phyloP scores from a whole-genome alignment of 441 rosid genomes.

The Gossypium lobatum region DNA sequence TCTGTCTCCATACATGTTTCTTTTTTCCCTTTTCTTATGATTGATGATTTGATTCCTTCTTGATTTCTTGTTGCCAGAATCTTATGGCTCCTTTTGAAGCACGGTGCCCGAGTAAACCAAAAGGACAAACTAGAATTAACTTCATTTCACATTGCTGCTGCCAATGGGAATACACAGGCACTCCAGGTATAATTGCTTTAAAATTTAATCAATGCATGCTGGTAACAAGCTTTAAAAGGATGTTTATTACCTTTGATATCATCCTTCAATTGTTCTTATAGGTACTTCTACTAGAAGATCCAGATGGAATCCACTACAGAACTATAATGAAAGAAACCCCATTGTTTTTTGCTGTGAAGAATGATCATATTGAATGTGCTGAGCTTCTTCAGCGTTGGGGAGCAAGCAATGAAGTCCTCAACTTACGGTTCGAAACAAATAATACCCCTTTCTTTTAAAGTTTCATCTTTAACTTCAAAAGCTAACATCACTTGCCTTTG shows the following conservation, averaged over 20 bases:
- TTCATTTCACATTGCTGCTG: conserved; percentile 73
- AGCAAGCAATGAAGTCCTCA: conserved; percentile 66
- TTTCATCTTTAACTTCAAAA: conserved; percentile 10
- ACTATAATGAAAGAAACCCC: conserved; percentile 80
- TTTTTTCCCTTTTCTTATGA: conserved; percentile 8
- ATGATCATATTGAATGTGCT: conserved; percentile 60
- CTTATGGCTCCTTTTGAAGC: conserved; percentile 51
- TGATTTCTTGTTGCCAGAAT: conserved; percentile 42
- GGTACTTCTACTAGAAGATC: conserved; percentile 51
- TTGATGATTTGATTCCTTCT: neutral
- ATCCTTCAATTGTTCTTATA: conserved; percentile 26
- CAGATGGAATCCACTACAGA: conserved; percentile 44
- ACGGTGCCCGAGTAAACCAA: conserved; percentile 56
- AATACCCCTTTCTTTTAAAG: conserved; percentile 9
- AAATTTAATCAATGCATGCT: neutral
- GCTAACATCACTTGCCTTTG: conserved; percentile 9
- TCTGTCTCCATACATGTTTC: conserved; percentile 18
- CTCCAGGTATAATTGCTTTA: conserved; percentile 48
- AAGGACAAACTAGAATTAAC: conserved; percentile 67
- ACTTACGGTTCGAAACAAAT: conserved; percentile 55
- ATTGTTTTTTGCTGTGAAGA: conserved; percentile 77
- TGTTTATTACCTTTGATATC: conserved; percentile 7
- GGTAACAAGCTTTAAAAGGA: neutral
- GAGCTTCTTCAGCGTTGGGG: conserved; percentile 68
- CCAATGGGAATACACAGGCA: conserved; percentile 59